These are phyloP conservation scores for Pseudocercospora musae DNA, from an alignment of 2,329 filamentous ascomycete species.

Conservation along the genomic window DNA sequence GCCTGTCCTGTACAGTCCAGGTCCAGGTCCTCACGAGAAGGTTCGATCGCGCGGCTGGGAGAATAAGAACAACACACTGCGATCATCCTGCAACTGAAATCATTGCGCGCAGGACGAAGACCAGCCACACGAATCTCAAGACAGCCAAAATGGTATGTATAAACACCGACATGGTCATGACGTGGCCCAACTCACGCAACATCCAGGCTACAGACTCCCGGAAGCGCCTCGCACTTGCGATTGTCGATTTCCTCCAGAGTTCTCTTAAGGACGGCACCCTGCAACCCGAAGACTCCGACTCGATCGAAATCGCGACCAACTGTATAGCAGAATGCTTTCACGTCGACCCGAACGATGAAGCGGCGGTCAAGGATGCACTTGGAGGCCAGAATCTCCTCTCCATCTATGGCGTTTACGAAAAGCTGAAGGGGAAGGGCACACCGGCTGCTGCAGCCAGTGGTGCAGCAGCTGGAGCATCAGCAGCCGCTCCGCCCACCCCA, in stretches of 20 bases:
- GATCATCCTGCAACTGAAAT: not conserved
- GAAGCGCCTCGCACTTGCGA: constrained; percentile 92
- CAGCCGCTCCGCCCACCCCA: constrained; percentile 48
- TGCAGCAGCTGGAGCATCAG: constrained; percentile 35
- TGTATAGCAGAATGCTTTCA: constrained; percentile 96
- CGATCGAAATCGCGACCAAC: constrained; percentile 87
- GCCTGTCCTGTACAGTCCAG: no score
- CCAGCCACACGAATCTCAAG: not conserved
- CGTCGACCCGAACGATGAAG: constrained; percentile 76
- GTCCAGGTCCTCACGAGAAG: not conserved
- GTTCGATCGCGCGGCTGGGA: not conserved
- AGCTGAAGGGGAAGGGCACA: constrained; percentile 68
- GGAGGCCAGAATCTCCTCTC: constrained; percentile 82
- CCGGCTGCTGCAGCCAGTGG: constrained; percentile 44
- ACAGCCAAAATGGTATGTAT: constrained; percentile 15
- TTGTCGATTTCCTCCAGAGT: constrained; percentile 88
- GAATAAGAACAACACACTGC: not conserved
- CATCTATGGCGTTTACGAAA: constrained; percentile 96
- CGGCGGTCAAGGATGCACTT: constrained; percentile 70
- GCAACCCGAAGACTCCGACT: constrained; percentile 82
- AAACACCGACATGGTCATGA: not conserved
- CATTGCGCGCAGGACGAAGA: not conserved
- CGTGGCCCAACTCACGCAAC: constrained; percentile 9
- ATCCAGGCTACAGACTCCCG: constrained; percentile 50
- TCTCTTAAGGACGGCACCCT: constrained; percentile 87